Evolutionary conservation across 345 rosid species (phyloP).

Genomic region (Eucalyptus cladocalyx): DNA sequence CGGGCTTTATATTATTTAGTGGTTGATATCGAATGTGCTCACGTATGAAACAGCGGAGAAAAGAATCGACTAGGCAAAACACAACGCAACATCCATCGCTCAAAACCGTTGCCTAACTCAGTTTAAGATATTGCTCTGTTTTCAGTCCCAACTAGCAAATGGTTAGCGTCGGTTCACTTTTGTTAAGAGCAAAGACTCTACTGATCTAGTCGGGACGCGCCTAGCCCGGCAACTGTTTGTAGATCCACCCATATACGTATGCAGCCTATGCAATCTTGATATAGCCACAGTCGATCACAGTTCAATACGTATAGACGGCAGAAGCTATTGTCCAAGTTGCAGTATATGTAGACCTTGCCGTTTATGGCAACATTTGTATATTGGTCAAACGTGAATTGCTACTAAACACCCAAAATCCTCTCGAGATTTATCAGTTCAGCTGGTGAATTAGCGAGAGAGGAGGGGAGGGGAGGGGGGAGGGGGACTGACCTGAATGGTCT

Average conservation of each 20-base stretch:
- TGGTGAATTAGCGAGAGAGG: background rate
- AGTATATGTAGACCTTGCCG: background rate
- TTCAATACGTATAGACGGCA: background rate
- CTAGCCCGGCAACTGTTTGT: background rate
- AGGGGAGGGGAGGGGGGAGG: too few species aligned
- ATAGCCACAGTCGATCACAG: background rate
- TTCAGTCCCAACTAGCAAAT: background rate
- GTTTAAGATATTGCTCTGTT: background rate
- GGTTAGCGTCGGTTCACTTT: background rate
- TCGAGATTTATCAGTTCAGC: background rate
- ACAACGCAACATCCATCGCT: background rate
- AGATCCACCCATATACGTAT: background rate
- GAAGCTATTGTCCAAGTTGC: background rate
- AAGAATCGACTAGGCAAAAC: background rate
- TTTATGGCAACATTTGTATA: background rate
- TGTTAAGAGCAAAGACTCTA: background rate
- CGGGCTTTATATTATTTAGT: background rate
- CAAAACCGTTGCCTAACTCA: background rate
- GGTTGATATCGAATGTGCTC: background rate
- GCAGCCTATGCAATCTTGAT: background rate
- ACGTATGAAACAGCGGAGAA: background rate
- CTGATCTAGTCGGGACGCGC: background rate
- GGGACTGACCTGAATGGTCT: conserved; percentile 51
- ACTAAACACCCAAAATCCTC: background rate
- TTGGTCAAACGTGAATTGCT: background rate